Evolutionary conservation across 192 early-diverging fungal genomes (phyloP).

Genomic region (Pilobolus umbonatus): DNA sequence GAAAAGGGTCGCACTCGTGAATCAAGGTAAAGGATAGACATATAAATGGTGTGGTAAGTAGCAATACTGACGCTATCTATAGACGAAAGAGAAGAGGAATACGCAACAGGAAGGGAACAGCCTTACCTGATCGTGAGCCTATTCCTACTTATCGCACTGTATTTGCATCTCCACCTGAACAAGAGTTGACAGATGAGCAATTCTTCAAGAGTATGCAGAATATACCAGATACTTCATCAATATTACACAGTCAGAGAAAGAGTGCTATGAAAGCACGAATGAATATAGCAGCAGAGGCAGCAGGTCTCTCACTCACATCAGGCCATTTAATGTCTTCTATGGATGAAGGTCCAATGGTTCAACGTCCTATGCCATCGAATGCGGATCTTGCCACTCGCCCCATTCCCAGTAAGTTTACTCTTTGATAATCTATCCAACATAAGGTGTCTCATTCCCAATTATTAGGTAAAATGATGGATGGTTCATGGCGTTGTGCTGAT

Average conservation of each 20-base stretch:
- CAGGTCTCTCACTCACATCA: not conserved
- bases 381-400: not conserved
- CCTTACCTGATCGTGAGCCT: conserved; percentile 65
- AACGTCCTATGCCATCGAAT: too few species aligned
- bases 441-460: not conserved
- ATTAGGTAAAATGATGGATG: not conserved
- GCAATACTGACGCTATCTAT: conserved; percentile 8
- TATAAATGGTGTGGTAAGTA: not conserved
- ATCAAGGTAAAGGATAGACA: conserved; percentile 38
- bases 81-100: conserved; percentile 85
- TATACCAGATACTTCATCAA: not conserved
- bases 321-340: not conserved
- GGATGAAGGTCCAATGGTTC: too few species aligned
- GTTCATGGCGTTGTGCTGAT: conserved; percentile 3
- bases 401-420: not conserved
- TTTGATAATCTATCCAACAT: not conserved
- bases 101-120: conserved; percentile 58
- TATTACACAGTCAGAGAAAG: conserved; percentile 16
- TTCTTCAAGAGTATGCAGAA: conserved; percentile 16
- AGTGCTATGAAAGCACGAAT: conserved; percentile 28
- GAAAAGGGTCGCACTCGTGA: conserved; percentile 82
- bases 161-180: conserved; percentile 36
- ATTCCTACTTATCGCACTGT: conserved; percentile 58
- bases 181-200: conserved; percentile 41
- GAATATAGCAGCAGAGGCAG: conserved; percentile 34